phyloP scores from a whole-genome alignment of 2,329 filamentous ascomycete genomes.

The Tolypocladium ovalisporum region DNA sequence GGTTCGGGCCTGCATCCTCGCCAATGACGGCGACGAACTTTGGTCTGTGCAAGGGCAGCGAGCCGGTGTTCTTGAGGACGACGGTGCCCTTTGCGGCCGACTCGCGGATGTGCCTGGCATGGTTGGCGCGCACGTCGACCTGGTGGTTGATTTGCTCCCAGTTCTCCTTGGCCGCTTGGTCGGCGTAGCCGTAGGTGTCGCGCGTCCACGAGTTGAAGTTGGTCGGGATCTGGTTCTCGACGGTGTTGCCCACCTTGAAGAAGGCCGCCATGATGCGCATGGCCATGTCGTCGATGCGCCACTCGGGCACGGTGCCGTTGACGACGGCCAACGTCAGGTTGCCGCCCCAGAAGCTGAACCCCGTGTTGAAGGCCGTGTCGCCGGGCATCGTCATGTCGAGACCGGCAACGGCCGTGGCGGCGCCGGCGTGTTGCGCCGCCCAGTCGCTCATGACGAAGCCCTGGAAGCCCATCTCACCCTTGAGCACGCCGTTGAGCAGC shows the following conservation, averaged over 20 bases:
- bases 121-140: constrained; percentile 71
- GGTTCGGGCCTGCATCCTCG: constrained; percentile 69
- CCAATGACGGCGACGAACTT: constrained; percentile 69
- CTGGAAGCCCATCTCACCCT: constrained; percentile 71
- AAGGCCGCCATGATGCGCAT: constrained; percentile 67
- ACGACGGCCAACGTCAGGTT: constrained; percentile 82
- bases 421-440: constrained; percentile 63
- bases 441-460: constrained; percentile 77
- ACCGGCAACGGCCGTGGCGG: constrained; percentile 55
- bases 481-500: constrained; percentile 63
- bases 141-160: constrained; percentile 66
- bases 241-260: constrained; percentile 52
- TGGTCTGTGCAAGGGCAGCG: constrained; percentile 68
- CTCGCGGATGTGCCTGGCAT: constrained; percentile 62
- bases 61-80: constrained; percentile 74
- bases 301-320: constrained; percentile 81
- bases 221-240: constrained; percentile 39
- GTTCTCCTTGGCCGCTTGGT: constrained; percentile 50
- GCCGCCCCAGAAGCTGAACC: constrained; percentile 66
- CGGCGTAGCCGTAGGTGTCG: constrained; percentile 61
- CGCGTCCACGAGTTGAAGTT: constrained; percentile 86
- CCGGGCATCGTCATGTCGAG: constrained; percentile 86
- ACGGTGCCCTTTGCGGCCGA: constrained; percentile 74
- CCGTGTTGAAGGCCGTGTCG: constrained; percentile 66
- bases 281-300: constrained; percentile 84